phyloP scores from a whole-genome alignment of 345 rosid species.

The Sisymbrium irio region DNA sequence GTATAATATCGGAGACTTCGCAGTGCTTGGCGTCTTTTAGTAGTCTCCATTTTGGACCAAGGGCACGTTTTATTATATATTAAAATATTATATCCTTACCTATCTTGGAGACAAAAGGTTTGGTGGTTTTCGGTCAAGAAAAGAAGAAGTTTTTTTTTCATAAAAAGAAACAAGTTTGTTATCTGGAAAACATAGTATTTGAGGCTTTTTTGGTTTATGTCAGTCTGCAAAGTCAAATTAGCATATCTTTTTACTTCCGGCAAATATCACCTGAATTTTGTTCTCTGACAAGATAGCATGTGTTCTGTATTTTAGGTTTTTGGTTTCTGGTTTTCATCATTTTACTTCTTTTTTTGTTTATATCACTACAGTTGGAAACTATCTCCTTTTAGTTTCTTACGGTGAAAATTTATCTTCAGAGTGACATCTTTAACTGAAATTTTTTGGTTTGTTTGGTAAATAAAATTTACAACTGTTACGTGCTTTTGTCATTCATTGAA shows the following conservation, averaged over 20 bases:
- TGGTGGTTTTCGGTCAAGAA: neutral
- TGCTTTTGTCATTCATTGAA: no score
- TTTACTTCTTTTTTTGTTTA: neutral
- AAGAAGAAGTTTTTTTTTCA: neutral
- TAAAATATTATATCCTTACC: neutral
- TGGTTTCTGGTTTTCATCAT: neutral
- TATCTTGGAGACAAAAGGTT: constrained; percentile 4
- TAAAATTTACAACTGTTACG: no score
- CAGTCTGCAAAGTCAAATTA: neutral
- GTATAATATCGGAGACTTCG: neutral
- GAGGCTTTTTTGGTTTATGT: neutral
- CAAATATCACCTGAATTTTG: neutral
- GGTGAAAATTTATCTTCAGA: neutral
- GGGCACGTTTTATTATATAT: neutral
- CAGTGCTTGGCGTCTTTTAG: neutral
- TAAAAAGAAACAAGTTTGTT: neutral
- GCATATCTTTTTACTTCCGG: neutral
- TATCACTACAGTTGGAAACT: neutral
- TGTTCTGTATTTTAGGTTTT: neutral
- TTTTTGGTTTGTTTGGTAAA: neutral
- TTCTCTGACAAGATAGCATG: neutral
- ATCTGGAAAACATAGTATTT: neutral
- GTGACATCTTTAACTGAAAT: neutral
- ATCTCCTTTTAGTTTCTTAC: neutral
- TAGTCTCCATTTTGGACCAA: constrained; percentile 3